phyloP scores from a whole-genome alignment of 345 rosid species.

The Gossypium stocksii region DNA sequence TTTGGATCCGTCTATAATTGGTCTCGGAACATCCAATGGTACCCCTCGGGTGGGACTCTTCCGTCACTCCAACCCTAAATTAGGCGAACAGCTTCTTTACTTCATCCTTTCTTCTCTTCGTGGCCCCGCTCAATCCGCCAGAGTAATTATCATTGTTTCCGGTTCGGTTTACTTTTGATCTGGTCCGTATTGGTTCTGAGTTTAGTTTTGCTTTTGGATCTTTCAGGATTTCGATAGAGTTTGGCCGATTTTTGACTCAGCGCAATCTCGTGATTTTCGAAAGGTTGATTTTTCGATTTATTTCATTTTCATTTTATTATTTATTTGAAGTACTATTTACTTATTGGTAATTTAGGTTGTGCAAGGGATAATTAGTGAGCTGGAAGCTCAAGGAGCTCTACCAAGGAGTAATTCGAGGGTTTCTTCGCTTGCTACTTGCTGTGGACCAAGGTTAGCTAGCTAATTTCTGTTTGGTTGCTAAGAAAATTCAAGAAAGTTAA shows the following conservation, averaged over 20 bases:
- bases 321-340: constrained; percentile 5
- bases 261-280: constrained; percentile 94
- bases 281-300: constrained; percentile 44
- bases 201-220: constrained; percentile 33
- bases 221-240: constrained; percentile 96
- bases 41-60: constrained; percentile 85
- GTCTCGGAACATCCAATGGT: constrained; percentile 70
- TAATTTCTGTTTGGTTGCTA: constrained; percentile 10
- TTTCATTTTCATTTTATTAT: background rate
- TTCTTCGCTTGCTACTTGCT: constrained; percentile 42
- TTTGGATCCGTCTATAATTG: constrained; percentile 86
- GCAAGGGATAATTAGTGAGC: constrained; percentile 96
- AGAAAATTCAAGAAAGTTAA: constrained; percentile 9
- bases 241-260: constrained; percentile 99
- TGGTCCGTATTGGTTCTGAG: constrained; percentile 9
- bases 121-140: constrained; percentile 92
- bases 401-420: constrained; percentile 68
- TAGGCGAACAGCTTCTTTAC: constrained; percentile 98
- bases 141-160: constrained; percentile 37
- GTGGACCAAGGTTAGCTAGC: constrained; percentile 70
- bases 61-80: constrained; percentile 99
- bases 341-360: constrained; percentile 55
- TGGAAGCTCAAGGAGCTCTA: constrained; percentile 96
- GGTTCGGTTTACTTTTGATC: constrained; percentile 12
- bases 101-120: constrained; percentile 98